Percentiles rank a stretch among this genome's conserved stretches.
These are phyloP conservation scores for Rutidosis leptorrhynchoides DNA, from an alignment of 129 eudicot species.

Conservation along the genomic window DNA sequence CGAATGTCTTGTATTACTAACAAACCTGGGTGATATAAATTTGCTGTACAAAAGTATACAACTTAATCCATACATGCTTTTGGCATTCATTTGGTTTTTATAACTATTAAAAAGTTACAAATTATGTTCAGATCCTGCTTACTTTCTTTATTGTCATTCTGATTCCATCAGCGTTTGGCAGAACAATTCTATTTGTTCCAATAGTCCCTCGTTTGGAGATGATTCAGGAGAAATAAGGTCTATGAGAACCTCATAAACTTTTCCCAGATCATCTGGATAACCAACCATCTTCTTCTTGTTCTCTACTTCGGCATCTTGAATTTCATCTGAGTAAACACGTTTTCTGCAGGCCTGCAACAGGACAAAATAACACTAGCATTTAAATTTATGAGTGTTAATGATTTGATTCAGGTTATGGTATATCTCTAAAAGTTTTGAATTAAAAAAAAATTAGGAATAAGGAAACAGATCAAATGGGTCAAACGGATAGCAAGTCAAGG, in stretches of 20 bases:
- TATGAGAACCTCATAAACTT: slow-evolving; percentile 52
- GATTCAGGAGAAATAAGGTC: slow-evolving; percentile 44
- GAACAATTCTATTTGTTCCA: slow-evolving; percentile 73
- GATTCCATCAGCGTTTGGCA: slow-evolving; percentile 51
- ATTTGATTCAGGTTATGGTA: neutral
- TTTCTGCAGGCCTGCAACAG: slow-evolving; percentile 65
- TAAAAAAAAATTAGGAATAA: neutral
- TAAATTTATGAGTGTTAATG: neutral
- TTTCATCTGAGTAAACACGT: slow-evolving; percentile 37
- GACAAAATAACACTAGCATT: neutral
- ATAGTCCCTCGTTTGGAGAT: slow-evolving; percentile 35
- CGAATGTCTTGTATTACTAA: too few species aligned
- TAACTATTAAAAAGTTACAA: neutral
- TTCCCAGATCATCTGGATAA: slow-evolving; percentile 39
- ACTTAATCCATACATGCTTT: slow-evolving; percentile 29
- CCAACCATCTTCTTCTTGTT: slow-evolving; percentile 27
- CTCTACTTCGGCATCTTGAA: slow-evolving; percentile 38
- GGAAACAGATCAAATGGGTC: neutral
- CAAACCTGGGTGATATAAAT: neutral
- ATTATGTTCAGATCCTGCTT: slow-evolving; percentile 5
- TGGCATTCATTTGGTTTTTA: neutral
- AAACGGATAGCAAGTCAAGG: neutral
- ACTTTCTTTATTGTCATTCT: slow-evolving; percentile 11
- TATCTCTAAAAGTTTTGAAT: neutral
- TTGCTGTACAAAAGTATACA: neutral